Evolutionary conservation across 2,329 filamentous ascomycete genomes (phyloP).

Genomic region (Pseudocercospora ulei): DNA sequence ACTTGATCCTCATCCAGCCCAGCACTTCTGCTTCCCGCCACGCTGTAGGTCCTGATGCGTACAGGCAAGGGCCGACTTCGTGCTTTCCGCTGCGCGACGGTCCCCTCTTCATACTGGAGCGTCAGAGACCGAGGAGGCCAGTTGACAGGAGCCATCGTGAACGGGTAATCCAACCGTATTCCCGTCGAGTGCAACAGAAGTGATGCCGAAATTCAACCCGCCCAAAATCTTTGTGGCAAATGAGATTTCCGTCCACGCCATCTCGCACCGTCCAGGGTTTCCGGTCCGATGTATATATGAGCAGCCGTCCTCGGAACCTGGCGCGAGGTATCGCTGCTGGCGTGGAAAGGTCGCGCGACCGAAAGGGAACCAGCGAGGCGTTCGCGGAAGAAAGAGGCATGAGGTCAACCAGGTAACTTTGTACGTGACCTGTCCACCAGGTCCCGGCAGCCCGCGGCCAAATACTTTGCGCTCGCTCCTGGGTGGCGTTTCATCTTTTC

Average conservation of each 20-base stretch:
- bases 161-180: not conserved
- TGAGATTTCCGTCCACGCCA: slow-evolving; percentile 2
- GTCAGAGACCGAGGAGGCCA: slow-evolving; percentile 3
- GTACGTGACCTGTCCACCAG: slow-evolving; percentile 10
- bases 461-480: no score
- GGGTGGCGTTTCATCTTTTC: no score
- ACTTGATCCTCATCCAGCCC: slow-evolving; percentile 15
- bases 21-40: slow-evolving; percentile 14
- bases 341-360: not conserved
- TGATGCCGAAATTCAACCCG: slow-evolving; percentile 1
- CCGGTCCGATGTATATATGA: not conserved
- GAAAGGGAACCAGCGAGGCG: not conserved
- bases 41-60: slow-evolving; percentile 21
- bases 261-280: not conserved
- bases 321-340: no score
- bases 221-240: not conserved
- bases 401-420: slow-evolving; percentile 12
- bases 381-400: not conserved
- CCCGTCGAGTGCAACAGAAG: slow-evolving; percentile 1
- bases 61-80: slow-evolving; percentile 21
- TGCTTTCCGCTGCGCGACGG: slow-evolving; percentile 5
- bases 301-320: not conserved
- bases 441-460: no score
- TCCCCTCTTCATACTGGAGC: not conserved
- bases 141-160: not conserved